Evolutionary conservation across 768 basidiomycete species (phyloP), one percentile per base, ranked within the genome.

Genomic region (Mycena metata): DNA sequence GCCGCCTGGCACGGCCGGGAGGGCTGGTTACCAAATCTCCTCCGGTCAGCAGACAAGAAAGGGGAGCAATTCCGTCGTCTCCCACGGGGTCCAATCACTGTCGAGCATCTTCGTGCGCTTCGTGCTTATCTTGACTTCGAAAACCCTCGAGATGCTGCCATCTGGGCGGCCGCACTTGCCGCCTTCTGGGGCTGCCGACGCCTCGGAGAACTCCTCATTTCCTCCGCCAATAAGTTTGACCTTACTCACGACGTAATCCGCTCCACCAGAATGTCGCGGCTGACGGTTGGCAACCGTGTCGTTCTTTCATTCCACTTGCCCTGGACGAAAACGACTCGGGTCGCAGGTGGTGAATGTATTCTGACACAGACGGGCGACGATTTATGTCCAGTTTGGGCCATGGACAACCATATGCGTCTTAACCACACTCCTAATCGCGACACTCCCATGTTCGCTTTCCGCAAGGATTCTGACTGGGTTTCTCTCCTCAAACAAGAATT

Each of bases 1-100:
- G 73, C 72, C 0, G 69, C 66, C 16, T 76, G 75, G 73, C 64
- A 69, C 35, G 71, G 69, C 0, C 33, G 59, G 5, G 69, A 74
- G 1, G 59, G 33, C 0, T 76, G 71, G 72, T 21, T 70, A 6
- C 24, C 36, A 0, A 21, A 24, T 0, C 0, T 74, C 0, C 4
- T 56, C 5, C 69, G 64, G 21, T 2, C 65, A 3, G 70, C 70
- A 10, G 74, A 24, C 50, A 68, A 55, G 15, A 61, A 39, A 42
- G 66, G 55, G 2, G 52, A 35, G 5, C n/a, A 41, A 3, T 71
- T 74, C 36, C 57, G 66, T 12, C 43, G 58, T 0, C 64, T 68
- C 23, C 69, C 62, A 0, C 64, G 61, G 0, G 67, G 69, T 9
- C 70, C 73, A 0, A 64, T 76, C 26, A 69, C 69, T 0, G 0